Conservation (phyloP, 331 rosid genomes). For the Acacia pycnantha region DNA sequence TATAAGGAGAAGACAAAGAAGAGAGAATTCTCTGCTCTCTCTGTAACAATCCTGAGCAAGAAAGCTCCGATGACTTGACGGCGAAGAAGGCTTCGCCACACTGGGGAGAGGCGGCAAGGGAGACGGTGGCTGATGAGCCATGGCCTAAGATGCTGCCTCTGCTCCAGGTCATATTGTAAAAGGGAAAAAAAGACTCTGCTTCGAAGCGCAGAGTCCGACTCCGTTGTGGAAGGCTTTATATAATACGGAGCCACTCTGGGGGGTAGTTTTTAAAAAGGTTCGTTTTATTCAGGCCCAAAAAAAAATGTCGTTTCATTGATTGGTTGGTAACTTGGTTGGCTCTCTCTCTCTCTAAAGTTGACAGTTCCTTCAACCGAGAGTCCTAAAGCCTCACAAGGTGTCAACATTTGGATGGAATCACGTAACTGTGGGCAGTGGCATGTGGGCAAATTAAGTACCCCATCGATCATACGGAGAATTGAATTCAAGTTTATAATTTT, state of each 20-base stretch:
- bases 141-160: slow-evolving; percentile 75
- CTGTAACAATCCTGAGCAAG: slow-evolving; percentile 45
- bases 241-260: slow-evolving; percentile 18
- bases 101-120: slow-evolving; percentile 46
- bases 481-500: not conserved
- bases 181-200: slow-evolving; percentile 13
- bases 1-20: slow-evolving; percentile 55
- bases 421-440: not conserved
- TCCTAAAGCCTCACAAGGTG: slow-evolving; percentile 39
- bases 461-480: not conserved
- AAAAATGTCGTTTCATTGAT: slow-evolving; percentile 36
- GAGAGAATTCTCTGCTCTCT: slow-evolving; percentile 68
- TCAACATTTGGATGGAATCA: slow-evolving; percentile 35
- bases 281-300: slow-evolving; percentile 29
- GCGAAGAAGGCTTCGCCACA: slow-evolving; percentile 48
- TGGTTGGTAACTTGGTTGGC: slow-evolving; percentile 55
- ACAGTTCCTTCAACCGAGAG: slow-evolving; percentile 41
- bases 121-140: slow-evolving; percentile 90
- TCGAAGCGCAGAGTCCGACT: slow-evolving; percentile 14
- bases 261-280: slow-evolving; percentile 11
- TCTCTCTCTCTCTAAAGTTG: slow-evolving; percentile 35
- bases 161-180: slow-evolving; percentile 67
- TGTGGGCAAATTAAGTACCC: not conserved
- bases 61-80: slow-evolving; percentile 67
- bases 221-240: slow-evolving; percentile 40